Base-by-base conservation (phyloP, 352 stramenopile genomes). In the Phytophthora tubulina region DNA sequence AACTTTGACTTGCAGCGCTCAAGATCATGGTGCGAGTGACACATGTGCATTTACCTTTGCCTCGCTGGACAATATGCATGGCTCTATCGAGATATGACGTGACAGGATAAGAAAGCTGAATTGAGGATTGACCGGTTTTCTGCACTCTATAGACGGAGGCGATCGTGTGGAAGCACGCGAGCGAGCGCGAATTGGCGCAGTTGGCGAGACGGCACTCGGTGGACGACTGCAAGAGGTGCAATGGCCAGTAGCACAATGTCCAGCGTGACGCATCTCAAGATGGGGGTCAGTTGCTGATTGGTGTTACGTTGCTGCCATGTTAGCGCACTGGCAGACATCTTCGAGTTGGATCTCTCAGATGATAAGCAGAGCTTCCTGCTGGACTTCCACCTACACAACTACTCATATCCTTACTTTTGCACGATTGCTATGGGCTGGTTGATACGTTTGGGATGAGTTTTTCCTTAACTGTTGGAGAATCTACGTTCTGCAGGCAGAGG, bases 401-500 rank as follows among this genome's bases (percentile, higher is more conserved):
- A 89, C 72, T 91, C 82, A 86, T 89, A 91, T 90, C 81, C 75
- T 79, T 31, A 27, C 59, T 38, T 30, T 13, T 48, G 21, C 50
- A 46, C 21, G 31, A 33, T 39, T 48, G 8, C 48, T 6, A 72
- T 52, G 7, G 6, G 30, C 14, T 49, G 10, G 48, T 53, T 32
- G 3, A n/a, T 50, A 27, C 3, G 38, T 36, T 17, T 50, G 39
- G 3, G 35, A 35, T 41, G 38, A 4, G 4, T 31, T 69, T 59
- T 30, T 69, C 67, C 63, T 74, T 73, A 78, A 75, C 61, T 1
- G 30, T 15, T 46, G 52, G 31, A 58, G n/a, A 8, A 6, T 61
- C 31, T 77, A 87, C 86, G 45, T 94, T 96, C 57, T 89, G 80
- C 55, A 81, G 85, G 9, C 79, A 93, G 65, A 78, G 82, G 50